Evolutionary conservation across 805 yeast species (phyloP).

Genomic region (Candida saitoana): DNA sequence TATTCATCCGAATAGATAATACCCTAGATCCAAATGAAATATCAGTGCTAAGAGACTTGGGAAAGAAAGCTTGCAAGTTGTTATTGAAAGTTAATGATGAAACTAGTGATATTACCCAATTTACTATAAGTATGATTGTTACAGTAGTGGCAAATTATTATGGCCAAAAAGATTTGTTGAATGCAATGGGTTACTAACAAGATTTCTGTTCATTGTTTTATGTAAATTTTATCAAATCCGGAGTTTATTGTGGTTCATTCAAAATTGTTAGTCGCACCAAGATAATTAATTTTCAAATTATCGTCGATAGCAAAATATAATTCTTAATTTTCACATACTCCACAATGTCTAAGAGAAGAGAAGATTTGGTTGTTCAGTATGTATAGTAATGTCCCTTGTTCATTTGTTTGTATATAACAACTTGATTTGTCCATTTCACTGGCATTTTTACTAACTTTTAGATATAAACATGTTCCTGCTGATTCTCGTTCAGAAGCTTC

Average conservation of each 20-base stretch:
- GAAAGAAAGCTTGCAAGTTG: slow-evolving; percentile 33
- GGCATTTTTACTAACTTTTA: slow-evolving; percentile 16
- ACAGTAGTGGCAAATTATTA: slow-evolving; percentile 29
- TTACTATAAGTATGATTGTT: slow-evolving; percentile 28
- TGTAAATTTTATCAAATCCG: too few species aligned
- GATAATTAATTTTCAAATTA: not conserved
- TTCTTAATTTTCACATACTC: slow-evolving; percentile 3
- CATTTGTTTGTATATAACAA: too few species aligned
- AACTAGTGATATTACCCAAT: slow-evolving; percentile 13
- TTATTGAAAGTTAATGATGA: slow-evolving; percentile 9
- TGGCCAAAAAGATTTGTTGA: slow-evolving; percentile 31
- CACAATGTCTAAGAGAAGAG: slow-evolving; percentile 25
- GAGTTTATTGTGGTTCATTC: too few species aligned
- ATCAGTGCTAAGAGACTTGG: slow-evolving; percentile 34
- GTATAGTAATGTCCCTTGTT: slow-evolving; percentile 12
- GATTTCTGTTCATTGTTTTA: too few species aligned
- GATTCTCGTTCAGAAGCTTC: slow-evolving; percentile 44
- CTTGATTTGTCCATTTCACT: too few species aligned
- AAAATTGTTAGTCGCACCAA: not conserved
- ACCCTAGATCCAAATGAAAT: slow-evolving; percentile 30
- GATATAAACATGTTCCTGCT: slow-evolving; percentile 48
- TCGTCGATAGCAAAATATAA: not conserved
- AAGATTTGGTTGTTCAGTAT: slow-evolving; percentile 32
- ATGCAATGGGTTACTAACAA: too few species aligned
- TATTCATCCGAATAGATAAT: slow-evolving; percentile 33